Percentiles rank a stretch among this genome's conserved stretches.
Evolutionary conservation across 805 yeast genomes (phyloP).

Genomic region (Starmerella apicola): DNA sequence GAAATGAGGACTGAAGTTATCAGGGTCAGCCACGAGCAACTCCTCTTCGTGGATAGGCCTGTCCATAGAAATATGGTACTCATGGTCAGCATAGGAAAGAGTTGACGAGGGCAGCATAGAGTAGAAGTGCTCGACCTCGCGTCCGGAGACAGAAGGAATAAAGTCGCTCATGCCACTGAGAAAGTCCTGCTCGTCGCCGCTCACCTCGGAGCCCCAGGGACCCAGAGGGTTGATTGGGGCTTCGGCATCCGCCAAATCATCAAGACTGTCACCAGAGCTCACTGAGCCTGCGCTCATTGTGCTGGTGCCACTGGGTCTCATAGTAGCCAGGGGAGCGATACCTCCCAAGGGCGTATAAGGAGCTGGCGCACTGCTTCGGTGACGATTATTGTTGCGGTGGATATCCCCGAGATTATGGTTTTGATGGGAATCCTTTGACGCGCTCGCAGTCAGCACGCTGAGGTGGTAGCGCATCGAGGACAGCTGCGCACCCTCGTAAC

Average conservation of each 20-base stretch:
- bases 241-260: not conserved
- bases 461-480: constrained; percentile 17
- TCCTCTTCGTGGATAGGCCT: constrained; percentile 16
- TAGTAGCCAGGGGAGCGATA: not conserved
- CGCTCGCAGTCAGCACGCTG: constrained; percentile 6
- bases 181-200: not conserved
- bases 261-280: not conserved
- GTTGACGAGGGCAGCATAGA: constrained; percentile 14
- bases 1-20: constrained; percentile 17
- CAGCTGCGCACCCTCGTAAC: constrained; percentile 18
- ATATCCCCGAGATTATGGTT: not conserved
- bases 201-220: not conserved
- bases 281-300: not conserved
- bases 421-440: not conserved
- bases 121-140: constrained; percentile 19
- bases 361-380: not conserved
- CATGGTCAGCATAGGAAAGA: constrained; percentile 8
- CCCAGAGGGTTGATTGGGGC: not conserved
- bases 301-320: not conserved
- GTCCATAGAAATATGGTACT: constrained; percentile 9
- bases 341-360: not conserved
- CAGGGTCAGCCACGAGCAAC: constrained; percentile 16
- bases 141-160: constrained; percentile 16
- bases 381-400: not conserved
- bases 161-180: constrained; percentile 13